phyloP scores from a whole-genome alignment of 345 rosid species.

The Mangifera indica region DNA sequence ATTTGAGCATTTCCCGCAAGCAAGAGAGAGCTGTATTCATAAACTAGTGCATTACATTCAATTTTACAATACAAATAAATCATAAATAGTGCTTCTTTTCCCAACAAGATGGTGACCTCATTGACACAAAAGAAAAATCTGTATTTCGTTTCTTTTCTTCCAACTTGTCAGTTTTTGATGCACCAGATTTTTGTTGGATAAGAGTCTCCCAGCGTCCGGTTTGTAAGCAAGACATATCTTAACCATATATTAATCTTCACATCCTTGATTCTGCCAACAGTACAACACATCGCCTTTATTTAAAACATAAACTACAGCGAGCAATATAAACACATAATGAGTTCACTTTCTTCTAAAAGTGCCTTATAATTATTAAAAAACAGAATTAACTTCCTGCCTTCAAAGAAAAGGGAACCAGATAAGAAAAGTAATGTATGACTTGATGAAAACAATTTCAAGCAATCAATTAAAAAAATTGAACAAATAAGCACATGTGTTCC shows the following conservation, averaged over 20 bases:
- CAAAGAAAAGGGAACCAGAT: neutral
- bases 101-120: neutral
- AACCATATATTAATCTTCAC: slow-evolving; percentile 5
- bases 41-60: neutral
- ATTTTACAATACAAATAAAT: neutral
- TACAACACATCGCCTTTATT: neutral
- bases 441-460: neutral
- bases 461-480: neutral
- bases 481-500: neutral
- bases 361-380: neutral
- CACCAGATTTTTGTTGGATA: neutral
- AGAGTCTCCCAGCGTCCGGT: neutral
- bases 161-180: neutral
- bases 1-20: neutral
- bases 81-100: neutral
- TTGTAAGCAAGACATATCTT: neutral
- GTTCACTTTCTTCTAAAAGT: neutral
- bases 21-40: too few relatives aligned
- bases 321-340: neutral
- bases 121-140: neutral
- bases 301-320: neutral
- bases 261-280: slow-evolving; percentile 28
- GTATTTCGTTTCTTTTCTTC: neutral
- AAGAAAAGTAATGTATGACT: neutral
- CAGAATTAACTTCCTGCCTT: neutral